Evolutionary conservation across 2,329 filamentous ascomycete genomes (phyloP), one percentile per base, ranked within the genome.

Genomic region (Alternaria tenuissima): DNA sequence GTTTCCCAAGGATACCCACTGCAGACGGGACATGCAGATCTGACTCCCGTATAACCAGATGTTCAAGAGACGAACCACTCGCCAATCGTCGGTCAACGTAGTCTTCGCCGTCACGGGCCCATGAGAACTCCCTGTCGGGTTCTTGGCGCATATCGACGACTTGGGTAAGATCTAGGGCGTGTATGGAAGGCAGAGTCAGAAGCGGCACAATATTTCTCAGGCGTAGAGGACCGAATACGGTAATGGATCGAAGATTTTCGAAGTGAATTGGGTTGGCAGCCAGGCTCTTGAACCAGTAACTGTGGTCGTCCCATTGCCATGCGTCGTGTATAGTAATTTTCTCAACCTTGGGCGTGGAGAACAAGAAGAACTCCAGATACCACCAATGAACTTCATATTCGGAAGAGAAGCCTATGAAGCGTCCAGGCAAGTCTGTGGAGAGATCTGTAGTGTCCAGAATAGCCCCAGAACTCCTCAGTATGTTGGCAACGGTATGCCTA

Each of bases 321-420:
- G 39, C 30, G 18, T 62, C 56, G 30, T 38, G 22, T 14, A 65
- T 38, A 5, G 38, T 5, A 8, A 65, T 30, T 3, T 20, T 42
- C 24, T 57, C 41, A 14, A 63, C 54, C 4, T 49, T 59, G 14
- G 61, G 63, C 12, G 55, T 36, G 24, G 59, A 63, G 8, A 60
- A 34, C 7, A 65, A 22, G 16, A 63, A 65, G 43, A 59, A 59
- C 16, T 65, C 63, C 20, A 65, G 57, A 48, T 61, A 65, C 61
- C 61, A 63, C 57, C 57, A 57, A 14, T 60, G 47, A 6, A 51
- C n/a, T 24, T 60, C 47, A 12, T 22, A 26, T 22, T 52, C 46
- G 4, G 34, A 18, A 20, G 48, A 9, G 12, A 52, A 57, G 14
- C 34, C 20, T 20, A 57, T 34, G 53, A 57, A 60, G 26, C 49